Evolutionary conservation across 176 grass and related monocot genomes (phyloP).

Genomic region (Avena atlantica): DNA sequence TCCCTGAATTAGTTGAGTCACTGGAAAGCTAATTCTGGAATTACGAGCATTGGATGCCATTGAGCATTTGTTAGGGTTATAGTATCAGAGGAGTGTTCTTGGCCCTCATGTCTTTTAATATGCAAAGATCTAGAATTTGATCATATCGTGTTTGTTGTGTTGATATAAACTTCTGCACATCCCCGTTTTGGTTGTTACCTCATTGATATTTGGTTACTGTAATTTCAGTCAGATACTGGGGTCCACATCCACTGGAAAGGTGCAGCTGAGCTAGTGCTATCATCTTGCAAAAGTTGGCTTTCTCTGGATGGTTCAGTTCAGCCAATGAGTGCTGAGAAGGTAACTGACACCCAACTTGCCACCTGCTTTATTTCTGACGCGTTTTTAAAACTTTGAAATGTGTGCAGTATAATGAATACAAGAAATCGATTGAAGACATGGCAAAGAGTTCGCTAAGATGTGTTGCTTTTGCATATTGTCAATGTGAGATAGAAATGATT

Average conservation of each 20-base stretch:
- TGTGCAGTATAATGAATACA: conserved; percentile 75
- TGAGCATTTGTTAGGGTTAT: conserved; percentile 34
- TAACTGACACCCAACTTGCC: conserved; percentile 26
- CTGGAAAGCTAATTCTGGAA: conserved; percentile 14
- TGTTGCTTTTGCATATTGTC: conserved; percentile 87
- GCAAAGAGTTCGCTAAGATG: conserved; percentile 79
- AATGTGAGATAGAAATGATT: conserved; percentile 53
- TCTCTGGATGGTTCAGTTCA: conserved; percentile 68
- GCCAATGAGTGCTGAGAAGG: conserved; percentile 70
- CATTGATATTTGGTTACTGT: conserved; percentile 44
- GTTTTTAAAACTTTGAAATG: conserved; percentile 30
- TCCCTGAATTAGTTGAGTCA: not conserved
- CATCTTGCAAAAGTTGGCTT: conserved; percentile 86
- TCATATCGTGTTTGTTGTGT: not conserved
- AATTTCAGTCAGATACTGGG: conserved; percentile 60
- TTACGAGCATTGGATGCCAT: conserved; percentile 1
- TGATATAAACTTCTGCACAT: conserved; percentile 17
- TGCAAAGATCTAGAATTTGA: conserved; percentile 13
- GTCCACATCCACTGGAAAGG: conserved; percentile 97
- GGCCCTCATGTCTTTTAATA: conserved; percentile 16
- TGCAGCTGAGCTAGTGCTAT: conserved; percentile 87
- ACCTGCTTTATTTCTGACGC: conserved; percentile 20
- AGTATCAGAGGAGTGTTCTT: not conserved
- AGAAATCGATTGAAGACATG: conserved; percentile 87
- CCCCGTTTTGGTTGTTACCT: conserved; percentile 33